Evolutionary conservation across 768 basidiomycete genomes (phyloP), one percentile per base, ranked within the genome.

Genomic region (Candolleomyces aberdarensis): DNA sequence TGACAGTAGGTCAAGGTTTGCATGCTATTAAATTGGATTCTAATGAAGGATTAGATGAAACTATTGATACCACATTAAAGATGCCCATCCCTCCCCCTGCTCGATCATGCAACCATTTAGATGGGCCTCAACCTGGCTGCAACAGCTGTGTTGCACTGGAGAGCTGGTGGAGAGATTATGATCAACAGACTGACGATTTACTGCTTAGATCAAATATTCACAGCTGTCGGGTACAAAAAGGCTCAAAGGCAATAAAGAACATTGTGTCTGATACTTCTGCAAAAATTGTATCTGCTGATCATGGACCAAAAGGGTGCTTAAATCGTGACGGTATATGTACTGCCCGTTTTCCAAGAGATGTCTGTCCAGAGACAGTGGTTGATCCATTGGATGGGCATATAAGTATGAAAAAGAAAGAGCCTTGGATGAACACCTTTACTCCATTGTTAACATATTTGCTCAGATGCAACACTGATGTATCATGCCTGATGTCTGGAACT

Each of bases 391-490:
- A 72, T 22, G 78, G 73, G 3, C 55, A 61, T 58, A 47, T 72
- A 14, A 61, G 66, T 61, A 65, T 75, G 63, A 71, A 72, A 64
- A 75, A 76, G 62, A 6, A 50, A 2, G 78, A 80, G 53, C 47
- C 67, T 8, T 69, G 65, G 73, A 63, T 81, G 0, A 82, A 82
- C 57, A 75, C 67, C 0, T 67, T 74, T 19, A 70, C 67, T 6
- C 59, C 69, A 13, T 39, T 57, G 0, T 3, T 79, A 0, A 71
- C 73, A 1, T 78, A 78, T 63, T 10, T 75, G 0, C n/a, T 78
- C 4, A 40, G 73, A 8, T 76, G 74, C 56, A 80, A 80, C 54
- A 73, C 76, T 3, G 77, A 80, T 66, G 68, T 74, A 0, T 74
- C 75, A 0, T 72, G 73, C 58, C 55, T 80, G 1, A 50, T 72